These are phyloP conservation scores for Citrus sinensis DNA, from an alignment of 345 rosid genomes.

Conservation along the genomic window DVS_A1.0 CM039164.1:27988001-27988500, in stretches of 20 bases:
- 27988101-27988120: constrained; percentile 82
- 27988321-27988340: constrained; percentile 25
- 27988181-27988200: constrained; percentile 43
- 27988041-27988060: too few species aligned
- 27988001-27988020: neutral
- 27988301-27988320: constrained; percentile 13
- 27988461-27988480: constrained; percentile 56
- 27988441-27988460: constrained; percentile 70
- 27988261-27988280: constrained; percentile 69
- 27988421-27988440: constrained; percentile 44
- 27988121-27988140: constrained; percentile 72
- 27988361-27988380: constrained; percentile 47
- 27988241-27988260: constrained; percentile 66
- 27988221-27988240: constrained; percentile 57
- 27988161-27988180: constrained; percentile 77
- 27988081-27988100: constrained; percentile 53
- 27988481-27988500: constrained; percentile 56
- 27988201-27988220: constrained; percentile 54
- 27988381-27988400: constrained; percentile 48
- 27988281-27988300: constrained; percentile 34
- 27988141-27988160: constrained; percentile 75
- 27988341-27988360: constrained; percentile 38
- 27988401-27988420: constrained; percentile 55
- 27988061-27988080: constrained; percentile 13
- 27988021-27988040: too few species aligned